Evolutionary conservation across 1,139 yeast genomes (phyloP).

Genomic region (Taiozyma sp.): DNA sequence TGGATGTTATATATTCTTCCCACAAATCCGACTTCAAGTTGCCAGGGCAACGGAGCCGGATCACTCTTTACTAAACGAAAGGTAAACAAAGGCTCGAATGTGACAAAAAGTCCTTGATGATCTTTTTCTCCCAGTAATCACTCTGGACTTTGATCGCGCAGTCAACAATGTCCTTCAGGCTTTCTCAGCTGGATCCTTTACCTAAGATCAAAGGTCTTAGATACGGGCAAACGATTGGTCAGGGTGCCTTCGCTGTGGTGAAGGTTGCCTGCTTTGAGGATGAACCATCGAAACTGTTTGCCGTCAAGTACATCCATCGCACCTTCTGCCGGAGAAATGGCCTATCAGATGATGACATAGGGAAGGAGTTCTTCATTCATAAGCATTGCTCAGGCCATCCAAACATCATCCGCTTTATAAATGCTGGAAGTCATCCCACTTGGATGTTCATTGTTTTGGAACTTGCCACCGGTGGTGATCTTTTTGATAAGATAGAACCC

Average conservation of each 20-base stretch:
- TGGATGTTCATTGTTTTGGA: constrained; percentile 66
- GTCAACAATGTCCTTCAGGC: constrained; percentile 18
- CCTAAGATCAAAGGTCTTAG: constrained; percentile 33
- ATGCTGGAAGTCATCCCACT: constrained; percentile 44
- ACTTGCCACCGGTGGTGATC: constrained; percentile 64
- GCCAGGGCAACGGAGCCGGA: not conserved
- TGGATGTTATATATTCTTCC: not conserved
- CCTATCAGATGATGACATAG: constrained; percentile 40
- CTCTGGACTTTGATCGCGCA: not conserved
- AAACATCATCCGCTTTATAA: constrained; percentile 49
- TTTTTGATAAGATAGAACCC: constrained; percentile 72
- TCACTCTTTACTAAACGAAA: not conserved
- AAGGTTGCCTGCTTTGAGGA: constrained; percentile 29
- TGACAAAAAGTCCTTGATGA: not conserved
- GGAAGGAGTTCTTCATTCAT: constrained; percentile 50
- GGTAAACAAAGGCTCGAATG: not conserved
- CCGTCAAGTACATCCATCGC: constrained; percentile 53
- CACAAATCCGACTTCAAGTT: not conserved
- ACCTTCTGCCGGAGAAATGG: constrained; percentile 41
- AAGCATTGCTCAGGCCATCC: constrained; percentile 51
- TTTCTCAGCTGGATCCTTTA: constrained; percentile 28
- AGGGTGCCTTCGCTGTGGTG: constrained; percentile 43
- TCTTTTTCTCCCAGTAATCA: not conserved
- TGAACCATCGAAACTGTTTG: constrained; percentile 35
- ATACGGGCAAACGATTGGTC: constrained; percentile 38